Conservation (phyloP, 257 asterid genomes). For the Thymus mandschuricus region DNA sequence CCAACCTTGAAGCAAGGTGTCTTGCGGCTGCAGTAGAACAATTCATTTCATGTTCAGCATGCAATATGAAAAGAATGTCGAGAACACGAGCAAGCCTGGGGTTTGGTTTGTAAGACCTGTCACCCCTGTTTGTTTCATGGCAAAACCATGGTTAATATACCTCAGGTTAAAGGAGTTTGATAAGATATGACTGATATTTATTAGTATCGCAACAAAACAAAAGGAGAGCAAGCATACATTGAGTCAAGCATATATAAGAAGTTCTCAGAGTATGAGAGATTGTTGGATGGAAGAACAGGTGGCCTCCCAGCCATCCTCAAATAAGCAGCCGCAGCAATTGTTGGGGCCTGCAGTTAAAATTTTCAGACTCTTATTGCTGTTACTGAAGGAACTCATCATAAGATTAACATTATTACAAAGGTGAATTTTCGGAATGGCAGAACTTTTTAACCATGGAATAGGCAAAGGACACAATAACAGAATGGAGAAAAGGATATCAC, state of each 20-base stretch:
- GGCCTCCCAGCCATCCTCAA: slow-evolving; percentile 99
- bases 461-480: neutral
- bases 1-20: slow-evolving; percentile 95
- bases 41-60: slow-evolving; percentile 99
- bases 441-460: neutral
- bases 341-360: slow-evolving; percentile 76
- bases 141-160: slow-evolving; percentile 33
- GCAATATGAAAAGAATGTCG: slow-evolving; percentile 90
- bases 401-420: neutral
- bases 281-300: slow-evolving; percentile 95
- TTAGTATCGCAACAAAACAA: neutral
- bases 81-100: slow-evolving; percentile 97
- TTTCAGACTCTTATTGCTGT: slow-evolving; percentile 22
- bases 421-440: neutral
- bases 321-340: slow-evolving; percentile 99
- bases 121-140: slow-evolving; percentile 68
- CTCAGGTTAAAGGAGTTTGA: slow-evolving; percentile 23
- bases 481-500: slow-evolving; percentile 37
- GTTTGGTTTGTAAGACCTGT: slow-evolving; percentile 88
- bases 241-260: slow-evolving; percentile 99
- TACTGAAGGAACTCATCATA: slow-evolving; percentile 7
- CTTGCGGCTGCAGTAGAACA: slow-evolving; percentile 99
- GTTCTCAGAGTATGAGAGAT: slow-evolving; percentile 92
- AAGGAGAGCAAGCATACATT: slow-evolving; percentile 57
- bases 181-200: neutral